Conservation (phyloP, 1,284 basidiomycete genomes). For the Thecaphora frezii region DNA sequence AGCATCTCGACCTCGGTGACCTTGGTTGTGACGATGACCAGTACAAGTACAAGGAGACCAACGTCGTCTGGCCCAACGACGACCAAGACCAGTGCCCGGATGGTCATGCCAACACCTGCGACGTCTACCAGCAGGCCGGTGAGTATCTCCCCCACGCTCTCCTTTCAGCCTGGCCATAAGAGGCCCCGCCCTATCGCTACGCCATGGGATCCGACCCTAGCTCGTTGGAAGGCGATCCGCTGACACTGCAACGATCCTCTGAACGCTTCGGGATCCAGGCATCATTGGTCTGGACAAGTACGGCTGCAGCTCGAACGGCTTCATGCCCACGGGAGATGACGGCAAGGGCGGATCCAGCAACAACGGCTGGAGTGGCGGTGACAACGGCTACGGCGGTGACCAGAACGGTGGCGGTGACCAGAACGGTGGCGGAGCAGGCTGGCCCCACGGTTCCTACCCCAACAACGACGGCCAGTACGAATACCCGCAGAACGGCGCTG, state of each 20-base stretch:
- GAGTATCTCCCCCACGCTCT: no score
- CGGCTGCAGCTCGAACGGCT: conserved; percentile 18
- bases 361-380: background rate
- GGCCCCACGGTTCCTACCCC: no score
- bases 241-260: no score
- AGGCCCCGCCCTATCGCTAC: no score
- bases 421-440: no score
- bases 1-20: background rate
- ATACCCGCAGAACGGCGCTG: background rate
- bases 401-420: background rate
- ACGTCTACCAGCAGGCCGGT: conserved; percentile 8
- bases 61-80: background rate
- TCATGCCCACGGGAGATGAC: no score
- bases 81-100: background rate
- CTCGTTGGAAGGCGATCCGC: no score
- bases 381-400: no score
- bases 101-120: conserved; percentile 15
- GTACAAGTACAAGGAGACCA: background rate
- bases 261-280: no score
- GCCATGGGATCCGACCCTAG: background rate
- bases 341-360: background rate
- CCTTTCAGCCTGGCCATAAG: no score
- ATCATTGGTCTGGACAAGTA: background rate
- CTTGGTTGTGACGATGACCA: background rate
- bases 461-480: background rate